A percentile compares a stretch with the other conserved stretches of the same genome.
Conservation (phyloP, 139 green algal species). For the Mesostigma viride region DNA sequence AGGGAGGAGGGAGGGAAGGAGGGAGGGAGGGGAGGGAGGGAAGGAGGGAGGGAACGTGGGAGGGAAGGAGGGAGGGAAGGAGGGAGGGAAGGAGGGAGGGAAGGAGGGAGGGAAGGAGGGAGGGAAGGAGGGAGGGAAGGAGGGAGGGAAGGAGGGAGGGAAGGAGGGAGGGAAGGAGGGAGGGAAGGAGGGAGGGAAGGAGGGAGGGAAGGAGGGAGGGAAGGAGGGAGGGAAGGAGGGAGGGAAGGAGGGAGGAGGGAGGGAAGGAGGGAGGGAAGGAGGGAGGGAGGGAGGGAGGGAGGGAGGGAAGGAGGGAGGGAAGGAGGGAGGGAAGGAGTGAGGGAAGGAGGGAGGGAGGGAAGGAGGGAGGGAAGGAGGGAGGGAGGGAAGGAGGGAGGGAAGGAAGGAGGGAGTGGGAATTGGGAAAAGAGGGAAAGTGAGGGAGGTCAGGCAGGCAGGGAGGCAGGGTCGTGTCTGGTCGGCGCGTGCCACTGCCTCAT, state of each 20-base stretch:
- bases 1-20: conserved; percentile 10
- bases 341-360: background rate
- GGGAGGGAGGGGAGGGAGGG: conserved; percentile 17
- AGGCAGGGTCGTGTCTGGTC: background rate
- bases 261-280: too few relatives aligned
- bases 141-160: conserved; percentile 9
- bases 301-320: background rate
- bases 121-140: conserved; percentile 16
- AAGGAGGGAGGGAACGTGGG: conserved; percentile 12
- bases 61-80: background rate
- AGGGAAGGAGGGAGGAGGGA: background rate
- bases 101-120: background rate
- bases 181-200: background rate
- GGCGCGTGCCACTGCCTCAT: background rate
- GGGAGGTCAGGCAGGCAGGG: background rate
- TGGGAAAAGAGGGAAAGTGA: background rate
- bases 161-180: conserved; percentile 8
- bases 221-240: background rate
- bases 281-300: too few relatives aligned
- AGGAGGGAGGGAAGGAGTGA: conserved; percentile 2
- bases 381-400: background rate
- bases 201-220: conserved; percentile 7
- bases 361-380: background rate
- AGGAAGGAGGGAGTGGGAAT: background rate
- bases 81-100: conserved; percentile 9